phyloP scores from a whole-genome alignment of 495 filamentous ascomycete species.

The Geopyxis carbonaria region DNA sequence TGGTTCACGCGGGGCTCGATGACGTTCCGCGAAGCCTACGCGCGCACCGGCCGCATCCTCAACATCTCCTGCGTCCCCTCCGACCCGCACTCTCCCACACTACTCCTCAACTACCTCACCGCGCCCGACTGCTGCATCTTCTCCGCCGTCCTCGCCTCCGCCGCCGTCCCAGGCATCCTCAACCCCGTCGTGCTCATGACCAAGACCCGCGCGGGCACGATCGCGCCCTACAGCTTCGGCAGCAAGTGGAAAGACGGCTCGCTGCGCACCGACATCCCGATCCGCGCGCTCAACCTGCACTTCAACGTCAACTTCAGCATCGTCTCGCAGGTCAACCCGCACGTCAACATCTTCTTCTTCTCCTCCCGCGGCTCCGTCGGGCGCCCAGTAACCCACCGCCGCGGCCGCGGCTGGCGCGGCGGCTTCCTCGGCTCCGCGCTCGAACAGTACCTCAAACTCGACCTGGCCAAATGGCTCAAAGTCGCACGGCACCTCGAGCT shows the following conservation, averaged over 20 bases:
- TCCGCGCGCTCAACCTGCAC: constrained; percentile 80
- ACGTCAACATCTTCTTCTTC: constrained; percentile 97
- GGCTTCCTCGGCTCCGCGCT: constrained; percentile 82
- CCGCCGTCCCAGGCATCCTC: constrained; percentile 86
- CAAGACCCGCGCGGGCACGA: constrained; percentile 57
- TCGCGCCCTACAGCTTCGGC: constrained; percentile 77
- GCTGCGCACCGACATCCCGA: constrained; percentile 83
- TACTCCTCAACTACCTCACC: constrained; percentile 85
- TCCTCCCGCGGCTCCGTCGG: constrained; percentile 80
- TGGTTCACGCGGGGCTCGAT: constrained; percentile 84
- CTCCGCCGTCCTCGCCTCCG: constrained; percentile 88
- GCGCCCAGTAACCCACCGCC: constrained; percentile 82
- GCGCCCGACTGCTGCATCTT: constrained; percentile 94
- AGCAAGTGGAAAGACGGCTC: constrained; percentile 98
- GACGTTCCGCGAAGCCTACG: constrained; percentile 89
- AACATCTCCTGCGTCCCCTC: constrained; percentile 96
- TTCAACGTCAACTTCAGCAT: constrained; percentile 98
- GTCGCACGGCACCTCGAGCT: constrained; percentile 83
- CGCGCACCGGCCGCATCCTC: constrained; percentile 80
- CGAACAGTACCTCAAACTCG: constrained; percentile 88
- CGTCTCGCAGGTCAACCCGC: constrained; percentile 91
- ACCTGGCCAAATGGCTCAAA: constrained; percentile 91
- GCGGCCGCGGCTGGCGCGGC: constrained; percentile 86
- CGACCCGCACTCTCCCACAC: constrained; percentile 50
- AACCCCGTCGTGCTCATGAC: constrained; percentile 96